Percentiles rank a stretch among this genome's conserved stretches.
Evolutionary conservation across 2,329 filamentous ascomycete genomes (phyloP).

Genomic region (Rugonectria rugulosa): DNA sequence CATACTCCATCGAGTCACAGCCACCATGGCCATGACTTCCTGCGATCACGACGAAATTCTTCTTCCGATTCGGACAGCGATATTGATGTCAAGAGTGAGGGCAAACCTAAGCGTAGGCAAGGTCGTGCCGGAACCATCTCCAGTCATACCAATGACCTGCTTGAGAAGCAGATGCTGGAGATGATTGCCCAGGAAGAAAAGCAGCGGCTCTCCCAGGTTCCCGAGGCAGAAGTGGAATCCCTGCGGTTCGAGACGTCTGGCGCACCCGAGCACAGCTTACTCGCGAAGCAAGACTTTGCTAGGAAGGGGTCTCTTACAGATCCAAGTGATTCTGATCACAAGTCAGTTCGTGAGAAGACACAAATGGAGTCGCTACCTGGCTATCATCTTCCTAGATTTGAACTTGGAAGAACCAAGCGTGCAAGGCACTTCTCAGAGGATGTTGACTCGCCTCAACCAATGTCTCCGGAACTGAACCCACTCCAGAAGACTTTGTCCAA

Average conservation of each 20-base stretch:
- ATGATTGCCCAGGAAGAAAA: constrained; percentile 63
- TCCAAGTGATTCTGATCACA: constrained; percentile 50
- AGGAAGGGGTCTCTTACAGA: constrained; percentile 50
- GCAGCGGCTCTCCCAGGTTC: constrained; percentile 46
- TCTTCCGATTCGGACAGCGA: constrained; percentile 70
- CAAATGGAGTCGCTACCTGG: constrained; percentile 32
- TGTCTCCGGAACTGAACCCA: constrained; percentile 61
- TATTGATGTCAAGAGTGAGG: constrained; percentile 47
- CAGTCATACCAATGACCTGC: constrained; percentile 57
- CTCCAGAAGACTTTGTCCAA: constrained; percentile 58
- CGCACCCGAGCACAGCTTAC: constrained; percentile 41
- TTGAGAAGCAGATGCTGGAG: constrained; percentile 69
- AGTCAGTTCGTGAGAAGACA: constrained; percentile 30
- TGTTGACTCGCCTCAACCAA: constrained; percentile 54
- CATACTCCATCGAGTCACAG: constrained; percentile 58
- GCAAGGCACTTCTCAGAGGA: constrained; percentile 51
- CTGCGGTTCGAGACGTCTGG: constrained; percentile 44
- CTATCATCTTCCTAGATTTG: constrained; percentile 47
- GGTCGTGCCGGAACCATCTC: constrained; percentile 56
- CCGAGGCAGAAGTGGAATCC: constrained; percentile 43
- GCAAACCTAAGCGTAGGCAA: constrained; percentile 43
- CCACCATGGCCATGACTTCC: constrained; percentile 61
- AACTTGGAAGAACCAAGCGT: constrained; percentile 57
- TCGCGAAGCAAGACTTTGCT: constrained; percentile 42
- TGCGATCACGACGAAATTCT: constrained; percentile 58